Base-by-base conservation (phyloP, 139 green algal genomes). In the Asterochloris erici region DNA sequence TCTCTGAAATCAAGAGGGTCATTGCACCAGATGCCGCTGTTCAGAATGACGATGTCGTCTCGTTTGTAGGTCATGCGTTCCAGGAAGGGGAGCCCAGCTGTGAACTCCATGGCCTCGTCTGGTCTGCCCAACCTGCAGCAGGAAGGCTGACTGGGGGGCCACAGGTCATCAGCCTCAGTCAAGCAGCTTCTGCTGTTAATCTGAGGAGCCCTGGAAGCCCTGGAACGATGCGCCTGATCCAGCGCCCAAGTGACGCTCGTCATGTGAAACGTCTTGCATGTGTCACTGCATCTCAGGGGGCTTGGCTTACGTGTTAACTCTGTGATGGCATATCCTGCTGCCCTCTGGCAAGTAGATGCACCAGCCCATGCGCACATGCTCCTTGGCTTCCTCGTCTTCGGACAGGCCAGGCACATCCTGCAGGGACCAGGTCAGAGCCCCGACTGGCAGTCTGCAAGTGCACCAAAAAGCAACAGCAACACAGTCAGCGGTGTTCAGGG, bases 1-100 rank as follows among this genome's bases (percentile, higher is more conserved):
- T 54, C 38, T 54, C 38, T 54, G 38, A 54, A 54, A 54, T 54
- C 38, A 54, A 54, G 38, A 54, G 38, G 38, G 63, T 84, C 71
- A 38, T 84, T 84, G 63, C 70, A 81, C 81, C 81, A 84, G 2
- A 84, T 63, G 61, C 63, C 81, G 75, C 68, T 77, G 63, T 81
- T 84, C 63, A 73, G 63, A 61, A 84, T 79, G 26, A 71, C 27
- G 23, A 83, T 81, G 63, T 81, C 77, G 10, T 74, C 73, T 11
- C 76, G 76, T 27, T 80, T 80, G 76, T 62, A 61, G 28, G 76
- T 80, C 76, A 80, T n/a, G 12, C 76, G 60, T 60, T 80, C 24
- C 24, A 70, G 68, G 60, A 80, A 80, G 19, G 76, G 76, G 9
- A 80, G 76, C 60, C 29, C 76, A 29, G 76, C 76, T 70, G 76